A percentile compares a stretch with the other conserved stretches of the same genome.
Conservation (phyloP, 1,284 basidiomycete genomes). For the Trichosporon ovoides region DNA sequence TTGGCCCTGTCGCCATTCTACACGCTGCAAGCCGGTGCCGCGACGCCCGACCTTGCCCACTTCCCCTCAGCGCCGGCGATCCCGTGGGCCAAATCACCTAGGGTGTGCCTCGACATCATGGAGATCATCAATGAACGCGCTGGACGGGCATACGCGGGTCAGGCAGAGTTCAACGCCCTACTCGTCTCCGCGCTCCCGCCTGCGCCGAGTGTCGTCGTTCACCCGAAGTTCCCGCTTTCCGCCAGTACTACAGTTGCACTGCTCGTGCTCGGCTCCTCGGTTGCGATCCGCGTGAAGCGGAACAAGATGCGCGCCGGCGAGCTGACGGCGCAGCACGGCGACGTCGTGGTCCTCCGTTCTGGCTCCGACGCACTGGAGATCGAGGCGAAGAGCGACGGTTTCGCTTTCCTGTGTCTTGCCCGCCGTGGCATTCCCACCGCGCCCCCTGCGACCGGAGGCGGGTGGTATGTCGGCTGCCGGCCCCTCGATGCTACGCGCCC, state of each 20-base stretch:
- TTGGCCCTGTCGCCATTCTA: conserved; percentile 36
- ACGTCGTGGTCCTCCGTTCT: conserved; percentile 31
- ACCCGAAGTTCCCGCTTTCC: conserved; percentile 8
- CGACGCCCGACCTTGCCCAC: conserved; percentile 16
- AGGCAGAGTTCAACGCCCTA: conserved; percentile 38
- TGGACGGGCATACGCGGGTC: conserved; percentile 30
- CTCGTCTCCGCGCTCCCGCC: conserved; percentile 32
- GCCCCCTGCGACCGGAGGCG: neutral
- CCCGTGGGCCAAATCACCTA: conserved; percentile 23
- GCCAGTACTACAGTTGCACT: conserved; percentile 19
- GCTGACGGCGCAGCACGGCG: conserved; percentile 38
- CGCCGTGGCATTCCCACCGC: neutral
- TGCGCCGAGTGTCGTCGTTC: conserved; percentile 1
- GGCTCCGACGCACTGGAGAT: conserved; percentile 32
- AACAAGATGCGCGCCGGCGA: conserved; percentile 20
- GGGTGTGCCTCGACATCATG: conserved; percentile 20
- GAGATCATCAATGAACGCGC: conserved; percentile 37
- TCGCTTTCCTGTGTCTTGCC: conserved; percentile 34
- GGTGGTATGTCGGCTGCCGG: conserved; percentile 16
- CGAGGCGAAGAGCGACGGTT: conserved; percentile 29
- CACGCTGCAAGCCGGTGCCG: conserved; percentile 30
- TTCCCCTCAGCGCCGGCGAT: conserved; percentile 24
- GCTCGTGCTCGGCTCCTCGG: conserved; percentile 33
- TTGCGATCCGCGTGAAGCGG: conserved; percentile 3
- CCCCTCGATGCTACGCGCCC: conserved; percentile 9